These are phyloP conservation scores for Aspergillus carbonarius DNA, from an alignment of 2,329 filamentous ascomycete species.

Conservation along the genomic window DNA sequence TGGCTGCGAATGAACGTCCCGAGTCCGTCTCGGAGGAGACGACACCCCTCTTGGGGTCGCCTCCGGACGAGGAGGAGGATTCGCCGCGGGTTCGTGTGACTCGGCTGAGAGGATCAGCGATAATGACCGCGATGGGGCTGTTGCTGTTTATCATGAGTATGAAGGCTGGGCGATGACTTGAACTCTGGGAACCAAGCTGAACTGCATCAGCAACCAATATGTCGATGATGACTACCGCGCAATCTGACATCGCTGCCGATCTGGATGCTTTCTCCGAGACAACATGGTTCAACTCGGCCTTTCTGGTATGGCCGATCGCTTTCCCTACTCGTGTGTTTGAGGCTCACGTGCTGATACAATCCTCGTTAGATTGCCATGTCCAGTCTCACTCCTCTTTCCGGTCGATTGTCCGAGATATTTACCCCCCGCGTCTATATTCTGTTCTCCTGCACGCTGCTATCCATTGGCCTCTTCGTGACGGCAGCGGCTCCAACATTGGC, in stretches of 20 bases:
- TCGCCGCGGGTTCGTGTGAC: not conserved
- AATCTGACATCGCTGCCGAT: conserved; percentile 72
- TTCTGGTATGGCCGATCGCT: conserved; percentile 52
- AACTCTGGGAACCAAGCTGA: not conserved
- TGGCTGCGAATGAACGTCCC: not conserved
- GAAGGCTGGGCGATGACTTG: not conserved
- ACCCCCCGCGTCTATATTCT: conserved; percentile 66
- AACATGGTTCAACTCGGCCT: conserved; percentile 79
- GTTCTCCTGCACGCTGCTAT: conserved; percentile 58
- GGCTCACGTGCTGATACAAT: conserved; percentile 4
- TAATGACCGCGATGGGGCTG: not conserved
- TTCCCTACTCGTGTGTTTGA: not conserved
- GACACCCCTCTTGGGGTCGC: not conserved
- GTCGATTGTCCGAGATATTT: conserved; percentile 73
- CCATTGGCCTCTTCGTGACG: conserved; percentile 64
- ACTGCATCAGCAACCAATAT: conserved; percentile 61
- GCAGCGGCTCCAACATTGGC: conserved; percentile 59
- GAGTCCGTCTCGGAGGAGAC: not conserved
- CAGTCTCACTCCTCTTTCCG: conserved; percentile 66
- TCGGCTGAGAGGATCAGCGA: not conserved
- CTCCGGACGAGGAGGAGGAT: not conserved
- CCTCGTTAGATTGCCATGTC: conserved; percentile 54
- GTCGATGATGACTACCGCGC: conserved; percentile 77
- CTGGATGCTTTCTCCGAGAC: conserved; percentile 70
- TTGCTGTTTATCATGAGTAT: conserved; percentile 4